Evolutionary conservation across 345 rosid genomes (phyloP), one percentile per base, ranked within the genome.

Genomic region (Linum tenue): DNA sequence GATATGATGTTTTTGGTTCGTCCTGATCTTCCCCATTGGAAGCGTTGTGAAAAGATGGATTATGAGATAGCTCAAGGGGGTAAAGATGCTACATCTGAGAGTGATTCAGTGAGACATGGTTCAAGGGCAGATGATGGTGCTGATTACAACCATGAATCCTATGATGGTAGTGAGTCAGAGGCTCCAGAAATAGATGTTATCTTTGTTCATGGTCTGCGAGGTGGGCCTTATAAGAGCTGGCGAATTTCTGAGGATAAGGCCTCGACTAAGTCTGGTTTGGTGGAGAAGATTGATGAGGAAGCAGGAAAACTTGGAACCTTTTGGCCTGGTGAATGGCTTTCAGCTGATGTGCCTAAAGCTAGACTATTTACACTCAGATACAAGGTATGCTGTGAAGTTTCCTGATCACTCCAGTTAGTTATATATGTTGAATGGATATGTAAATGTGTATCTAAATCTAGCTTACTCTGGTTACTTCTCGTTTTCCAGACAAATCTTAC

Each of bases 241-340:
- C 97, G 91, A 67, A 83, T 94, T 77, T 56, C 97, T 42, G 97
- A 94, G 44, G 85, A 88, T 70, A 94, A 90, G 77, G 69, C 82
- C 64, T 90, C 99, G 55, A 85, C 96, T 38, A 94, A 94, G 81
- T 90, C 95, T 69, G 96, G 97, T 73, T 82, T 90, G 73, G 96
- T 90, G 17, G 99, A 90, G 85, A 94, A 83, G 77, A 90, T 94
- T 74, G 99, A 94, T 74, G 88, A 86, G 83, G 97, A 94, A 84
- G 99, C 99, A 69, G 99, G 99, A 76, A 94, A 85, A 76, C 79
- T 74, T 4, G 97, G 96, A 69, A 94, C 97, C 37, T 90, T 94
- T 82, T 94, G 99, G 99, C 99, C 99, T 17, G 86, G 82, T 73
- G 96, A 90, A 80, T 94, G 99, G 99, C 96, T 94, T 71, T 79